Percentiles rank a stretch among this genome's conserved stretches.
phyloP scores from a whole-genome alignment of 2,329 filamentous ascomycete genomes.

The Aphanoascus verrucosus region DNA sequence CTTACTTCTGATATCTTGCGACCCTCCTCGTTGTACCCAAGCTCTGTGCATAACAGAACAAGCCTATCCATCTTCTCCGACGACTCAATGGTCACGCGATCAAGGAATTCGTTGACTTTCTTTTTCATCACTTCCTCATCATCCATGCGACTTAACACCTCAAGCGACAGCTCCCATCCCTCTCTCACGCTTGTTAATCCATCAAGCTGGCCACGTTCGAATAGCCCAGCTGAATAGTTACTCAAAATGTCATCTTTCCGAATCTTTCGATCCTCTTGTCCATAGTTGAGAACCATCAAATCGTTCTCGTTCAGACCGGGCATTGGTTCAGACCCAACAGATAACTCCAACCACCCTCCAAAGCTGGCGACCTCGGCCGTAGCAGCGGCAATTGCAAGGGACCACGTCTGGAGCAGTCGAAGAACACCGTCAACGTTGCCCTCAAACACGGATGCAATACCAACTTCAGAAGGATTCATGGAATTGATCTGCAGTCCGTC shows the following conservation, averaged over 20 bases:
- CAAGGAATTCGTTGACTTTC: slow-evolving; percentile 62
- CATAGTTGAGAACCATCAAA: slow-evolving; percentile 67
- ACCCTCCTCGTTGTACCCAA: slow-evolving; percentile 69
- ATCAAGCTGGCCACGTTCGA: slow-evolving; percentile 27
- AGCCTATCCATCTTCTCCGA: slow-evolving; percentile 68
- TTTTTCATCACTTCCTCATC: slow-evolving; percentile 59
- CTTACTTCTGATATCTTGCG: slow-evolving; percentile 72
- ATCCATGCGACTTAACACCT: slow-evolving; percentile 71
- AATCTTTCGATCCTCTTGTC: slow-evolving; percentile 50
- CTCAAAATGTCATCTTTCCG: slow-evolving; percentile 71
- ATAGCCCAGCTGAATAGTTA: slow-evolving; percentile 60
- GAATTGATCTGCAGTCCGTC: slow-evolving; percentile 61
- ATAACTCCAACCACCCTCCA: slow-evolving; percentile 66
- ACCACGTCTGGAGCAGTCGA: slow-evolving; percentile 66
- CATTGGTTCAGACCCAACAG: slow-evolving; percentile 46
- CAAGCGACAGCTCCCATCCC: slow-evolving; percentile 83
- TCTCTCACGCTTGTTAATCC: slow-evolving; percentile 41
- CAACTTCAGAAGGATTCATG: slow-evolving; percentile 65
- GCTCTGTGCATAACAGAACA: slow-evolving; percentile 62
- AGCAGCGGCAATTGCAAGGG: slow-evolving; percentile 63
- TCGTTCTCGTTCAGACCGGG: slow-evolving; percentile 71
- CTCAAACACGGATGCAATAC: slow-evolving; percentile 70
- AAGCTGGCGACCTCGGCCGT: slow-evolving; percentile 75
- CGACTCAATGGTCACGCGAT: slow-evolving; percentile 60
- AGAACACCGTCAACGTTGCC: slow-evolving; percentile 68